phyloP scores from a whole-genome alignment of 805 yeast genomes.

The Helenozyma rhizophorensis region DNA sequence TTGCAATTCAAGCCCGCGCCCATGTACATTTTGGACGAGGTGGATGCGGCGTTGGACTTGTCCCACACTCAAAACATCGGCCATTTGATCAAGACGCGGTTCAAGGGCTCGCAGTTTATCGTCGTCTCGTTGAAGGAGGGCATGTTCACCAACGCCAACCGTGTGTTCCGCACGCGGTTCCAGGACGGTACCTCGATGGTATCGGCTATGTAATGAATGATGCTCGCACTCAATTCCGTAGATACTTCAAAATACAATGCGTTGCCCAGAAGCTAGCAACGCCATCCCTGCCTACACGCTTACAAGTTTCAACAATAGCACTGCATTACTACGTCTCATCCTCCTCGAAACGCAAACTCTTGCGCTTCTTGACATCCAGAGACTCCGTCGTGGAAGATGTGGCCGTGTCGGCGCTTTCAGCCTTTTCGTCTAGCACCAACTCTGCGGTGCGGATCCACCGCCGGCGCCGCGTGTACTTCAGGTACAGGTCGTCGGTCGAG shows the following conservation, averaged over 20 bases:
- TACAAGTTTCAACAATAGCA: too few relatives aligned
- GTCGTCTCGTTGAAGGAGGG: constrained; percentile 97
- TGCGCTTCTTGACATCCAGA: constrained; percentile 24
- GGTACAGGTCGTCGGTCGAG: constrained; percentile 77
- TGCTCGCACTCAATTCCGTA: not conserved
- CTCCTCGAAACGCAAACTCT: constrained; percentile 43
- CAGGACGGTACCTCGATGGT: constrained; percentile 97
- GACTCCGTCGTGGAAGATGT: constrained; percentile 1
- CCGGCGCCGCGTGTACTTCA: constrained; percentile 90
- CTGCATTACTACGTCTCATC: constrained; percentile 7
- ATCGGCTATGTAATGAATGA: constrained; percentile 48
- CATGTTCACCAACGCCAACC: constrained; percentile 95
- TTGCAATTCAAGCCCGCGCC: constrained; percentile 97
- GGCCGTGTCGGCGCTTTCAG: constrained; percentile 5
- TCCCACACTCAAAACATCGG: constrained; percentile 98
- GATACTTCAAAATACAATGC: too few relatives aligned
- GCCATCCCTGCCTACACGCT: too few relatives aligned
- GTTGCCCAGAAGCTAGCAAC: too few relatives aligned
- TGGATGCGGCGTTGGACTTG: constrained; percentile 95
- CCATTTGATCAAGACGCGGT: constrained; percentile 88
- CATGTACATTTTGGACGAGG: constrained; percentile 95
- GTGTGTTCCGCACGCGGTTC: constrained; percentile 88
- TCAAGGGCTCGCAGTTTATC: constrained; percentile 93
- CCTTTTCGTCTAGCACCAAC: constrained; percentile 41
- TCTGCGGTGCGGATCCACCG: constrained; percentile 96